Evolutionary conservation across 2,329 filamentous ascomycete species (phyloP), one percentile per base, ranked within the genome.

Genomic region (Parastagonospora nodorum): DNA sequence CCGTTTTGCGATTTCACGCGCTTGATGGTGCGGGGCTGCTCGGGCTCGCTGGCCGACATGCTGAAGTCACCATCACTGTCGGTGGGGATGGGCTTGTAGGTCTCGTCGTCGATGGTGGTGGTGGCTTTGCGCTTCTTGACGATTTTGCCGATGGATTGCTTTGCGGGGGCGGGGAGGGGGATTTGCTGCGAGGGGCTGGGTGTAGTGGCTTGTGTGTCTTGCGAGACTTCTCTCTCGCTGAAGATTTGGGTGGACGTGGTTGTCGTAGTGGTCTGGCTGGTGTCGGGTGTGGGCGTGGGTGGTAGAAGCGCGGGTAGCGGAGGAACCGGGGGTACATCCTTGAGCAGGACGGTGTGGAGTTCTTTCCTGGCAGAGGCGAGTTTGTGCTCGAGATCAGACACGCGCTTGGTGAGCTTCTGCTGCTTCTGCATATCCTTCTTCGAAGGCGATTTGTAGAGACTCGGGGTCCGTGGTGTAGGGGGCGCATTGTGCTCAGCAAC

Each of bases 311-410:
- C 61, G 15, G 68, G 69, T 28, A 77, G 42, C 11, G 71, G 63
- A 0, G 75, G 76, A 14, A 71, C 57, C 1, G 76, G 73, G 5
- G 73, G 72, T 6, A 72, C 64, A 32, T 80, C 75, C 24, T 79
- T 76, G 16, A 52, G 50, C 12, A 82, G 69, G 33, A 80, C 74
- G 5, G 79, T 72, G 29, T 77, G 74, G 19, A 87, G 75, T 66
- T 87, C 80, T 42, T 76, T 77, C 30, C 82, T 77, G 8, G 83
- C 83, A 31, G 77, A 75, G 12, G 81, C 74, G 28, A 87, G 76
- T 63, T 86, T 85, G 10, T 74, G 67, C 59, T 87, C 84, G 10
- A 87, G 76, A 56, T 86, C 79, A 57, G 82, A 85, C 28, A 87
- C 83, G 45, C 82, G 78, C 70, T 84, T 85, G 35, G 78, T 74